phyloP scores from a whole-genome alignment of 2,329 filamentous ascomycete species.

The Hypocreales sp. region DNA sequence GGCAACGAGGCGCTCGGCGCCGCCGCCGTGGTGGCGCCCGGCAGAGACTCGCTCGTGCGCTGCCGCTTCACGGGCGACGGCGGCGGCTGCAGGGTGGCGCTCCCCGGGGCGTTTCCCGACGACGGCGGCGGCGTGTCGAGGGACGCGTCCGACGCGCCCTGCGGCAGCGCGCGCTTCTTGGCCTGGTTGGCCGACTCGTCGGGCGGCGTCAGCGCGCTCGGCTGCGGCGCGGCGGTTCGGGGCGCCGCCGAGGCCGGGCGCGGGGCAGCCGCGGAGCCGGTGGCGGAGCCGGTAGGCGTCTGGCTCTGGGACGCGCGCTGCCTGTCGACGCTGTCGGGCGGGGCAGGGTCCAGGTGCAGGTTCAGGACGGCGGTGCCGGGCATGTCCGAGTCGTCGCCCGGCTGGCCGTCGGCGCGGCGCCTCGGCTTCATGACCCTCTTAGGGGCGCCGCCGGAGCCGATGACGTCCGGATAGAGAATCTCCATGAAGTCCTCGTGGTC shows the following conservation, averaged over 20 bases:
- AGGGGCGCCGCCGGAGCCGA: slow-evolving; percentile 42
- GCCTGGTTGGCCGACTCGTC: slow-evolving; percentile 30
- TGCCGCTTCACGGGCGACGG: slow-evolving; percentile 17
- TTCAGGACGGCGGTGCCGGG: slow-evolving; percentile 31
- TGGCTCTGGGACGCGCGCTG: slow-evolving; percentile 13
- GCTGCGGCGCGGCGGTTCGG: slow-evolving; percentile 18
- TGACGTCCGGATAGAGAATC: slow-evolving; percentile 42
- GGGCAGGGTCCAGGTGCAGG: slow-evolving; percentile 20
- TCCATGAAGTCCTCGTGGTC: slow-evolving; percentile 47
- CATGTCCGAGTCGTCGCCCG: slow-evolving; percentile 29
- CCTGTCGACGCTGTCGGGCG: slow-evolving; percentile 8
- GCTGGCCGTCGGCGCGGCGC: slow-evolving; percentile 29
- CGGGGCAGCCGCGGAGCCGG: slow-evolving; percentile 8
- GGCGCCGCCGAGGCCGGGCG: slow-evolving; percentile 17
- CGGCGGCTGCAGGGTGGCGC: slow-evolving; percentile 13
- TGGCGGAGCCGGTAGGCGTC: slow-evolving; percentile 11
- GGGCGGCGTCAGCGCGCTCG: slow-evolving; percentile 36
- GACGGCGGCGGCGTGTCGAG: slow-evolving; percentile 10
- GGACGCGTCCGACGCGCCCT: slow-evolving; percentile 3
- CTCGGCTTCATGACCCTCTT: slow-evolving; percentile 42
- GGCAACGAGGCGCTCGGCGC: too few species aligned
- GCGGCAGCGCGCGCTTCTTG: slow-evolving; percentile 24
- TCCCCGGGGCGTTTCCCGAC: slow-evolving; percentile 16
- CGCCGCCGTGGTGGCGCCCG: not conserved
- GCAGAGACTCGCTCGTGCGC: slow-evolving; percentile 9